phyloP scores from a whole-genome alignment of 169 alveolate genomes.

The Plasmodium billcollinsi region DNA sequence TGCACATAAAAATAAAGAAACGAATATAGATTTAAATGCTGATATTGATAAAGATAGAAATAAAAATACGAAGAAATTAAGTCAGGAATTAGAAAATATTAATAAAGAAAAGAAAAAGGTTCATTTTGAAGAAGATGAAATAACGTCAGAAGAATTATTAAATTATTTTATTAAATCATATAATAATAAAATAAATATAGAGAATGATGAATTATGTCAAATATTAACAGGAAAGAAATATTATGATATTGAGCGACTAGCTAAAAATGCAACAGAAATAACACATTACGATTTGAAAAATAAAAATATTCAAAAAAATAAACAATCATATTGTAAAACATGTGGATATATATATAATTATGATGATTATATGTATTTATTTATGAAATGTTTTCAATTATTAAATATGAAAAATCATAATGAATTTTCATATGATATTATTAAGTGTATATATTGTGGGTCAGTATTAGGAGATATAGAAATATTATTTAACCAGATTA shows the following conservation, averaged over 20 bases:
- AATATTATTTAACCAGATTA: slow-evolving; percentile 14
- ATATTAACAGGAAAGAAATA: slow-evolving; percentile 70
- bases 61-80: neutral
- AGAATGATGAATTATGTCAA: slow-evolving; percentile 71
- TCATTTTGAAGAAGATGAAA: slow-evolving; percentile 27
- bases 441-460: slow-evolving; percentile 70
- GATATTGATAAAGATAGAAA: neutral
- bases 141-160: slow-evolving; percentile 27
- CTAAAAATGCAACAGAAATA: slow-evolving; percentile 54
- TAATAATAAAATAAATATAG: slow-evolving; percentile 53
- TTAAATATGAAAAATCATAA: slow-evolving; percentile 5
- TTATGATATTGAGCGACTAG: slow-evolving; percentile 56
- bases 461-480: slow-evolving; percentile 30
- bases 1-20: neutral
- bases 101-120: slow-evolving; percentile 39
- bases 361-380: slow-evolving; percentile 67
- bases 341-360: slow-evolving; percentile 74
- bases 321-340: slow-evolving; percentile 33
- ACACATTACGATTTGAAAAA: slow-evolving; percentile 27
- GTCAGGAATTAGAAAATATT: neutral
- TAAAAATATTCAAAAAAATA: slow-evolving; percentile 58
- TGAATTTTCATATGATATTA: slow-evolving; percentile 13
- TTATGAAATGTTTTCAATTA: slow-evolving; percentile 22
- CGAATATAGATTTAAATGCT: neutral
- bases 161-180: slow-evolving; percentile 34